Evolutionary conservation across 106 monocot species (phyloP).

Genomic region (Dendrobium catenatum): DNA sequence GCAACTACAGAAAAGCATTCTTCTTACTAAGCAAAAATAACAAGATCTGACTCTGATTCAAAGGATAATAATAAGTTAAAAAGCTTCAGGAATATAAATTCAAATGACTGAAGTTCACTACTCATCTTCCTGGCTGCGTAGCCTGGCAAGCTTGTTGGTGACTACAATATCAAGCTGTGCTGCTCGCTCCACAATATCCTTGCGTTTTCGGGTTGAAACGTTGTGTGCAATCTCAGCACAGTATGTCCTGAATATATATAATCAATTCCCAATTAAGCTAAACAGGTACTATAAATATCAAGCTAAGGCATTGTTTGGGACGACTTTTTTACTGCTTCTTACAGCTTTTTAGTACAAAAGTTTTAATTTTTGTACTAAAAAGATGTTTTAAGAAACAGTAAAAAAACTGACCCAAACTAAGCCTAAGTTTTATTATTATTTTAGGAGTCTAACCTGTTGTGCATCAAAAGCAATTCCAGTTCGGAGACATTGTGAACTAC

Average conservation of each 20-base stretch:
- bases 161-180: conserved; percentile 69
- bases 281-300: no score
- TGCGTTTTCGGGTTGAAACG: conserved; percentile 60
- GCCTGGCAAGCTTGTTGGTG: conserved; percentile 76
- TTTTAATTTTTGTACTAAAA: no score
- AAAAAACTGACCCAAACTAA: no score
- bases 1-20: not conserved
- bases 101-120: conserved; percentile 1
- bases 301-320: no score
- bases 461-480: conserved; percentile 52
- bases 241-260: conserved; percentile 25
- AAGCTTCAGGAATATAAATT: not conserved
- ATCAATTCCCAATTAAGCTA: no score
- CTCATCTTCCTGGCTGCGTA: conserved; percentile 78
- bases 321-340: no score
- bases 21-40: not conserved
- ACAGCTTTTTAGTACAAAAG: no score
- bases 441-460: conserved; percentile 20
- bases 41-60: not conserved
- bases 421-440: no score
- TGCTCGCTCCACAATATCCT: conserved; percentile 72
- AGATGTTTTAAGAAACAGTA: no score
- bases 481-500: conserved; percentile 35
- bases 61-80: not conserved
- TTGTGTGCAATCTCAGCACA: conserved; percentile 71